Conservation (phyloP, 768 basidiomycete species). For the Infundibulicybe gibba region DNA sequence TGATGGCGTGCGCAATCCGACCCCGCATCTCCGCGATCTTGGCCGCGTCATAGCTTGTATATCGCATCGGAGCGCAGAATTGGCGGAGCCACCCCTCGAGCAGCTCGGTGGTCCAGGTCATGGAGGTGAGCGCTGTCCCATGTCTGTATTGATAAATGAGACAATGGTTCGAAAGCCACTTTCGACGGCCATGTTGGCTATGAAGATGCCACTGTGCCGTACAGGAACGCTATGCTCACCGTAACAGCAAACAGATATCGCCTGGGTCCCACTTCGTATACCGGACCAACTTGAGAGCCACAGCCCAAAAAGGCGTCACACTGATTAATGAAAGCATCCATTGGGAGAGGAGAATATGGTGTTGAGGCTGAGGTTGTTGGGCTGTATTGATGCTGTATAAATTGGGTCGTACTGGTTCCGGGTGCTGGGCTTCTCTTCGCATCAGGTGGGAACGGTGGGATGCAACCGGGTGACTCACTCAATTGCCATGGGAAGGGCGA, state of each 20-base stretch:
- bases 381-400: conserved; percentile 45
- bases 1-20: conserved; percentile 46
- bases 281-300: conserved; percentile 69
- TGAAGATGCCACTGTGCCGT: background rate
- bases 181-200: background rate
- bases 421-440: conserved; percentile 12
- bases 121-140: conserved; percentile 46
- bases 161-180: background rate
- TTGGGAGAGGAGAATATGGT: conserved; percentile 58
- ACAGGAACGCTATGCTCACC: conserved; percentile 31
- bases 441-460: background rate
- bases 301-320: conserved; percentile 69
- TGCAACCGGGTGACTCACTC: conserved; percentile 40
- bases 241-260: conserved; percentile 68
- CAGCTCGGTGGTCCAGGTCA: conserved; percentile 49
- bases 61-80: conserved; percentile 65
- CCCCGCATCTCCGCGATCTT: conserved; percentile 41
- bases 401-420: conserved; percentile 55
- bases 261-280: conserved; percentile 59
- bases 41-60: conserved; percentile 39
- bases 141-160: conserved; percentile 30
- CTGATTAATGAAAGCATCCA: conserved; percentile 48
- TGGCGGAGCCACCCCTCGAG: conserved; percentile 57
- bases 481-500: conserved; percentile 62
- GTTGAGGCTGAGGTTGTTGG: conserved; percentile 48